Conservation (phyloP, 176 grass and related monocot genomes). For the barley (Hordeum vulgare) region MorexV3_pseudomolecules_assembly NC_058522.1:519498717-519499216, state of each 20-base stretch:
- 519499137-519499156: background rate
- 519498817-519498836: background rate
- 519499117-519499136: background rate
- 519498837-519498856: background rate
- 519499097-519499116: background rate
- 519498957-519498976: background rate
- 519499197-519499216: background rate
- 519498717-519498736: background rate
- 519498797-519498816: background rate
- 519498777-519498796: background rate
- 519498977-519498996: background rate
- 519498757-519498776: background rate
- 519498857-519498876: background rate
- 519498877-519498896: background rate
- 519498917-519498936: background rate
- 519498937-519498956: background rate
- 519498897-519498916: background rate
- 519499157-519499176: background rate
- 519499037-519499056: background rate
- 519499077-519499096: background rate
- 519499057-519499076: background rate
- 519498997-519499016: background rate
- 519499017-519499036: background rate
- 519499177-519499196: background rate
- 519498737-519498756: background rate